Conservation (phyloP, 2,329 filamentous ascomycete species). For the Lasiodiplodia theobromae region DNA sequence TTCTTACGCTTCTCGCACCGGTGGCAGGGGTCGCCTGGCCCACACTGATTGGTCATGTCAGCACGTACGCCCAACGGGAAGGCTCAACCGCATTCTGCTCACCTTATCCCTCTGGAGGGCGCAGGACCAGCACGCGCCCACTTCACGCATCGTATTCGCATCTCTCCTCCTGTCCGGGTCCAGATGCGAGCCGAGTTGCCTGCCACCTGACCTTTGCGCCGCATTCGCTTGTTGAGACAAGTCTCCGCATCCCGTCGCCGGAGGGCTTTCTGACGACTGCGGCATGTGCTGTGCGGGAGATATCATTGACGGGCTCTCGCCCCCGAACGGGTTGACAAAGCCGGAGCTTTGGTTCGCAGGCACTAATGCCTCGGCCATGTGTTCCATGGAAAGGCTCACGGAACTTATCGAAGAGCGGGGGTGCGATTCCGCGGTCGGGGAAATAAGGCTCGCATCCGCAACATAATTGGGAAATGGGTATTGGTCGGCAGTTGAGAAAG, state of each 20-base stretch:
- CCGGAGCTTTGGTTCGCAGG: conserved; percentile 11
- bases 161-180: conserved; percentile 47
- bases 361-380: conserved; percentile 8
- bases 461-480: conserved; percentile 20
- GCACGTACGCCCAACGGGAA: conserved; percentile 3
- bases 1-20: conserved; percentile 49
- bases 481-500: conserved; percentile 5
- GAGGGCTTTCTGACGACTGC: conserved; percentile 24
- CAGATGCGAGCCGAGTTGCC: conserved; percentile 48
- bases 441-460: conserved; percentile 4
- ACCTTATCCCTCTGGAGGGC: conserved; percentile 56
- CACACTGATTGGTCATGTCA: conserved; percentile 41
- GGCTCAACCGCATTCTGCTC: conserved; percentile 10
- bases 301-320: conserved; percentile 21
- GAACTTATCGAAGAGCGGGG: conserved; percentile 22
- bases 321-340: conserved; percentile 16
- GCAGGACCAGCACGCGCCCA: conserved; percentile 57
- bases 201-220: conserved; percentile 43
- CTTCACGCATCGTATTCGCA: conserved; percentile 55
- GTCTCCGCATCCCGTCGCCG: background rate
- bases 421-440: conserved; percentile 3
- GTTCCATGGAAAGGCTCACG: conserved; percentile 13
- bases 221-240: background rate
- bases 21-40: conserved; percentile 48
- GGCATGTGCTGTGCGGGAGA: conserved; percentile 2